Conservation (phyloP, 2,329 filamentous ascomycete genomes). For the Botrytis sinoallii region DNA sequence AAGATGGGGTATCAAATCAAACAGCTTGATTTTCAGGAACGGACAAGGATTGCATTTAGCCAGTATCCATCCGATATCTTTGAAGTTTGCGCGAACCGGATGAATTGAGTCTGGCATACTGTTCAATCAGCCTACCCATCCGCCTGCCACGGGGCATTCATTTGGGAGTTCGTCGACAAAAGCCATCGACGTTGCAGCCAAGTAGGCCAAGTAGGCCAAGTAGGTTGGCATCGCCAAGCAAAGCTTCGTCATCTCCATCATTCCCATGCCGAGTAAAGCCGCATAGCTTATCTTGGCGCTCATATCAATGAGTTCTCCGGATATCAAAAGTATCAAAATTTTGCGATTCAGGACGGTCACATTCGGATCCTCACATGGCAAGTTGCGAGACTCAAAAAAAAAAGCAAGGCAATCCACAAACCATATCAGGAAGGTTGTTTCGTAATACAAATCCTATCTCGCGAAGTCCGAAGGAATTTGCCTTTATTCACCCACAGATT, state of each 20-base stretch:
- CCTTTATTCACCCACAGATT: neutral
- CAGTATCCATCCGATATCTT: slow-evolving; percentile 4
- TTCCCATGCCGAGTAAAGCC: neutral
- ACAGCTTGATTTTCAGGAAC: slow-evolving; percentile 11
- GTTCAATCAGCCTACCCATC: neutral
- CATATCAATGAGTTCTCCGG: neutral
- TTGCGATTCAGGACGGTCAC: neutral
- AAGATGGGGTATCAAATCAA: neutral
- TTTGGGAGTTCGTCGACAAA: neutral
- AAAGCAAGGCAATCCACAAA: neutral
- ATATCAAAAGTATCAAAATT: neutral
- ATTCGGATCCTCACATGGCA: neutral
- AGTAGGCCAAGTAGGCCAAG: slow-evolving; percentile 7
- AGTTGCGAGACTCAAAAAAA: too few relatives aligned
- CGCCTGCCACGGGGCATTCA: neutral
- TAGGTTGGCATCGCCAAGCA: slow-evolving; percentile 14
- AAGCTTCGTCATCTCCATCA: neutral
- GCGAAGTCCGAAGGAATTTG: neutral
- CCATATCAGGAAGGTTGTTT: slow-evolving; percentile 17
- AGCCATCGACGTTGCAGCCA: neutral
- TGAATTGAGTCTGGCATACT: neutral
- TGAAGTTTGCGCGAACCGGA: neutral
- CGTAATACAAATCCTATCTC: neutral
- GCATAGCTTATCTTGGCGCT: neutral
- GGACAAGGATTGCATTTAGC: slow-evolving; percentile 6